Conservation (phyloP, 345 rosid species). For the Pistacia vera region DNA sequence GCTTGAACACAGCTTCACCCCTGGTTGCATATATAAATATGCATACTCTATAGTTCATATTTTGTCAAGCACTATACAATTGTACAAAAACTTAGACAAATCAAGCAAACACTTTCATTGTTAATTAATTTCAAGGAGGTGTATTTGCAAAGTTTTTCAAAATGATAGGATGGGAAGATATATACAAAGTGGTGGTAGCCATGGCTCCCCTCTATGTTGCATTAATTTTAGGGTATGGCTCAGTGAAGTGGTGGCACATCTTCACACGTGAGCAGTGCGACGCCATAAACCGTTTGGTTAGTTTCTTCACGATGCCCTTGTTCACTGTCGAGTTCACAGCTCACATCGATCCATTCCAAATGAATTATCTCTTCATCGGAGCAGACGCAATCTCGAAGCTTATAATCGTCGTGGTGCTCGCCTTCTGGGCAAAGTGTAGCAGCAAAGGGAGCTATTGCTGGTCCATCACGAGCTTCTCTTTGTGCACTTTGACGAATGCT, state of each 20-base stretch:
- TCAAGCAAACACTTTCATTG: background rate
- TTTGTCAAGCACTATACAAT: background rate
- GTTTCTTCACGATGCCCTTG: slow-evolving; percentile 83
- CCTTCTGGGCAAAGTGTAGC: slow-evolving; percentile 64
- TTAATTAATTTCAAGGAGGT: background rate
- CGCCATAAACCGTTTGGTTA: slow-evolving; percentile 75
- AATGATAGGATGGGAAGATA: slow-evolving; percentile 81
- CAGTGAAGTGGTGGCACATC: slow-evolving; percentile 86
- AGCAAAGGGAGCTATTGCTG: slow-evolving; percentile 69
- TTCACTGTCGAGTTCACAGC: slow-evolving; percentile 74
- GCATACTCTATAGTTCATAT: background rate
- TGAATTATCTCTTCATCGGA: slow-evolving; percentile 63
- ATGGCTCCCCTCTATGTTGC: slow-evolving; percentile 86
- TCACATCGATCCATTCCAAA: slow-evolving; percentile 71
- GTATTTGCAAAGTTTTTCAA: background rate
- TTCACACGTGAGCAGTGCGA: slow-evolving; percentile 75
- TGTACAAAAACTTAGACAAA: background rate
- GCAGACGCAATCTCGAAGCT: slow-evolving; percentile 75
- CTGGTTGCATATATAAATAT: slow-evolving; percentile 9
- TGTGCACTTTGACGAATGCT: slow-evolving; percentile 67
- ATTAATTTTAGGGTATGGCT: slow-evolving; percentile 75
- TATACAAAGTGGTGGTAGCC: slow-evolving; percentile 76
- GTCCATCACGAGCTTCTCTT: slow-evolving; percentile 82
- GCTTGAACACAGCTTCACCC: background rate
- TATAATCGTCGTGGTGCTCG: slow-evolving; percentile 53